These are phyloP conservation scores for Thelonectria rubi DNA, from an alignment of 2,329 filamentous ascomycete species.

Conservation along the genomic window DNA sequence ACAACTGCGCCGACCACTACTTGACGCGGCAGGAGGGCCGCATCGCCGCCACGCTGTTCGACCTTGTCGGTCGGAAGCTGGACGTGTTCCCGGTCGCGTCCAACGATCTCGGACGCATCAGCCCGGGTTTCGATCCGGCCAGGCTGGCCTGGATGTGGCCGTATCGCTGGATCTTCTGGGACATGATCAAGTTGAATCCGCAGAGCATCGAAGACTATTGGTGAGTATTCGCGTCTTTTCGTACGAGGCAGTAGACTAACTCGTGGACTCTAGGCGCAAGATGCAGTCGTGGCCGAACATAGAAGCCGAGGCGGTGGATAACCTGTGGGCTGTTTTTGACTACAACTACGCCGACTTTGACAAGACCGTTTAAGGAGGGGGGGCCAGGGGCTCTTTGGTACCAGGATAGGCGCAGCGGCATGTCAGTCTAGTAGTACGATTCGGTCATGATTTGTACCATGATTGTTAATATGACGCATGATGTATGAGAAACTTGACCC, in stretches of 20 bases:
- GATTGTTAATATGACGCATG: too few relatives aligned
- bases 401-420: too few relatives aligned
- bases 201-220: constrained; percentile 2
- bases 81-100: background rate
- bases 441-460: too few relatives aligned
- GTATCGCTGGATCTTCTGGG: constrained; percentile 2
- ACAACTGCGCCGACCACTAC: background rate
- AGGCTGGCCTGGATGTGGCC: background rate
- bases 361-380: too few relatives aligned
- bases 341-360: constrained; percentile 9
- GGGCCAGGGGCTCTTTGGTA: too few relatives aligned
- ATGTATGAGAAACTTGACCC: too few relatives aligned
- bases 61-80: background rate
- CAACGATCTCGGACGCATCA: background rate
- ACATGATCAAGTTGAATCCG: background rate
- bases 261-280: background rate
- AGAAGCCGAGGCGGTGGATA: background rate
- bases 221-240: background rate
- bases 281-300: background rate
- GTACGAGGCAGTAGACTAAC: background rate
- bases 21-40: background rate
- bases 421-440: too few relatives aligned
- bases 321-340: background rate
- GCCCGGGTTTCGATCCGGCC: background rate
- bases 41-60: background rate